phyloP scores from a whole-genome alignment of 129 eudicot genomes.

The Lonicera japonica region DNA sequence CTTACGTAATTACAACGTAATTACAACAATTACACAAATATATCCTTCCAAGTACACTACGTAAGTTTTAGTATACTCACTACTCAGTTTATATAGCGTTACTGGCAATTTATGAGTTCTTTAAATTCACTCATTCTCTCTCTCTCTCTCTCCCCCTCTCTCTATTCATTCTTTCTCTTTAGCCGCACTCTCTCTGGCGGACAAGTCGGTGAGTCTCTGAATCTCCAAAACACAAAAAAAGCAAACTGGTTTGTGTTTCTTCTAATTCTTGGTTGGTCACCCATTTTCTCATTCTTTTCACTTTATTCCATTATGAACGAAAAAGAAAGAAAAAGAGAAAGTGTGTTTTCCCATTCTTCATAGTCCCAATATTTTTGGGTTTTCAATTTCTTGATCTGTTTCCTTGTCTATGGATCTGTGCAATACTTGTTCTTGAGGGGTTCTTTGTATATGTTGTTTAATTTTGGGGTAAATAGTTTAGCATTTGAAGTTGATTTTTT shows the following conservation, averaged over 20 bases:
- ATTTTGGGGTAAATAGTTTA: neutral
- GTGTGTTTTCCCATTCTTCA: neutral
- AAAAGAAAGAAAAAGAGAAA: too few relatives aligned
- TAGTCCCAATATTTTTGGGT: neutral
- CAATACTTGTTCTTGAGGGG: neutral
- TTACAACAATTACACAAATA: too few relatives aligned
- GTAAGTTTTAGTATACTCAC: too few relatives aligned
- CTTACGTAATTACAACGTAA: too few relatives aligned
- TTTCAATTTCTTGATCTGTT: constrained; percentile 6
- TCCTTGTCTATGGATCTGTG: constrained; percentile 2
- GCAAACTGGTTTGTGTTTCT: constrained; percentile 1
- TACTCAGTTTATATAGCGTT: too few relatives aligned
- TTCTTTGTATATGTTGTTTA: neutral
- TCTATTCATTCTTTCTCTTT: neutral
- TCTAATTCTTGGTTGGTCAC: neutral
- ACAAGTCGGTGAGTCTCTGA: constrained; percentile 13
- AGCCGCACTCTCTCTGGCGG: constrained; percentile 16
- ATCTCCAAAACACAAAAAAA: neutral
- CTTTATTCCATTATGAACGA: neutral
- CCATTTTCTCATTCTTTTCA: neutral
- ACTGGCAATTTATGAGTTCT: too few relatives aligned
- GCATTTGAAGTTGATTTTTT: neutral
- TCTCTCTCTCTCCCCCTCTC: neutral
- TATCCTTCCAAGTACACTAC: too few relatives aligned
- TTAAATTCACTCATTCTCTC: too few relatives aligned